These are phyloP conservation scores for Carex pumila DNA, from an alignment of 176 grass and related monocot genomes.

Conservation along the genomic window DNA sequence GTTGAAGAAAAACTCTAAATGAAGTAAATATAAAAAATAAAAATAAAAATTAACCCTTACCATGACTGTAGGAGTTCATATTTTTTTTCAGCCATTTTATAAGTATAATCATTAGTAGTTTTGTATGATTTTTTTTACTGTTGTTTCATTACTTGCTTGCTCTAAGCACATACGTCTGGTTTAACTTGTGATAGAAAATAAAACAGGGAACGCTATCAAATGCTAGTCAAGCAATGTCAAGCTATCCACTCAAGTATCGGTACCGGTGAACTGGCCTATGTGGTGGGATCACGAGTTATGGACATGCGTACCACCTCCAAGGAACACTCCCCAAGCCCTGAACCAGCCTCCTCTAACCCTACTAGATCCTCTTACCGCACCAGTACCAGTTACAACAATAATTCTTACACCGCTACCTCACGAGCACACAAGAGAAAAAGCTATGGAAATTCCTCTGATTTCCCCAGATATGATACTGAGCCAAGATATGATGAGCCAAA, in stretches of 20 bases:
- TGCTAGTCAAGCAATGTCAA: constrained; percentile 74
- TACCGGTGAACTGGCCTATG: constrained; percentile 84
- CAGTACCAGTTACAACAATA: constrained; percentile 34
- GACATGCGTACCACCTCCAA: constrained; percentile 80
- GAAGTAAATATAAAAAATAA: neutral
- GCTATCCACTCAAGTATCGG: constrained; percentile 85
- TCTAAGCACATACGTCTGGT: neutral
- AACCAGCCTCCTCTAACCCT: neutral
- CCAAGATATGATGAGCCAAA: constrained; percentile 39
- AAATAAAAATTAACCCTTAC: neutral
- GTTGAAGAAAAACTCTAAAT: neutral
- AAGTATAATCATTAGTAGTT: neutral
- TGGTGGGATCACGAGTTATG: constrained; percentile 92
- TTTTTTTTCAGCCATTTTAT: neutral
- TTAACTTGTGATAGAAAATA: neutral
- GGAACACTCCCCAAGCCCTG: constrained; percentile 27
- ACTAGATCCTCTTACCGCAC: constrained; percentile 1
- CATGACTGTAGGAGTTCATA: neutral
- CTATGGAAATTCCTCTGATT: constrained; percentile 62
- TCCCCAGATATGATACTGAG: constrained; percentile 32
- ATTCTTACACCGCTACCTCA: constrained; percentile 24
- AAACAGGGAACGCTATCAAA: constrained; percentile 68
- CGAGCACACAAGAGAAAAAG: constrained; percentile 34
- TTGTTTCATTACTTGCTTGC: neutral
- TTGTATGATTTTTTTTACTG: neutral